Evolutionary conservation across 371 early-diverging fungal genomes (phyloP), one percentile per base, ranked within the genome.

Genomic region (Mucor circinelloides): DNA sequence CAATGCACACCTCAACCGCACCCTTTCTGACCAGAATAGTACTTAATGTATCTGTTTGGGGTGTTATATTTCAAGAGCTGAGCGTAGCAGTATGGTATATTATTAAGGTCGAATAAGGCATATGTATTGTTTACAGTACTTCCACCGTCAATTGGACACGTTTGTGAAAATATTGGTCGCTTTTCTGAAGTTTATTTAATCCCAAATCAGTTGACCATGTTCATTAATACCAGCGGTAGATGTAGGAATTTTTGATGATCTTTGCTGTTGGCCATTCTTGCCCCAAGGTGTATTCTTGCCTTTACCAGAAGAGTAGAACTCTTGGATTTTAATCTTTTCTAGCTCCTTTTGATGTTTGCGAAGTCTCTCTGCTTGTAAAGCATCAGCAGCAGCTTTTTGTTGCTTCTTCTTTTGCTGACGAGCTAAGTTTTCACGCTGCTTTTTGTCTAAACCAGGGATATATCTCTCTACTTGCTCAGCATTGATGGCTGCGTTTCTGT

Each of bases 371-470:
- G 69, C 82, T 64, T 87, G 86, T 19, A 81, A 44, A 8, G 75
- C 80, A 6, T 83, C 79, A 0, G 68, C 73, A 7, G 69, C 58
- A 0, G 71, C 77, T 23, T 83, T 84, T 8, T 72, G 78, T 44
- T 79, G 81, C 44, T 85, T 85, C 50, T 71, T 66, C 48, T 77
- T 83, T 21, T 78, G 78, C n/a, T 60, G 32, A 63, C 76, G 72
- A 2, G 77, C 69, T 58, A 68, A 66, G 59, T 83, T 85, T 70
- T 86, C 84, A 19, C 85, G 77, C 57, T 88, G 88, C 52, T 82
- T 85, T 60, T 83, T 88, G 58, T 83, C 83, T 48, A 84, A 58
- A 25, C 76, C 59, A 36, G 63, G 69, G n/a, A 58, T 67, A 19
- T 61, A 55, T 28, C 52, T 34, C 10, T 15, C 6, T 0, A 28